phyloP scores from a whole-genome alignment of 768 basidiomycete species.

The Paxillus rubicundulus region DNA sequence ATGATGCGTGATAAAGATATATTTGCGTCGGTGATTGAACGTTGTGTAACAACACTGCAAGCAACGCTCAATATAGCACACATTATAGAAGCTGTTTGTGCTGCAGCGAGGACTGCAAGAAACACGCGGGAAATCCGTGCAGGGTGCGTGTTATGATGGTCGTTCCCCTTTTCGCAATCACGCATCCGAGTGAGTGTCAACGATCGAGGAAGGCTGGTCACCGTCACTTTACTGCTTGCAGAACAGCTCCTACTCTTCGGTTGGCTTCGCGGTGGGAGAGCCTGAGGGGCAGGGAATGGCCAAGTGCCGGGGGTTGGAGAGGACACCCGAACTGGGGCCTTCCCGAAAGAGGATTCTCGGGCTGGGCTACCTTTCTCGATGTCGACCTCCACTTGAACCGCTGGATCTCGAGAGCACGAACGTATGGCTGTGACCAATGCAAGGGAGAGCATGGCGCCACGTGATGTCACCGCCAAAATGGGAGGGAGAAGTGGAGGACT shows the following conservation, averaged over 20 bases:
- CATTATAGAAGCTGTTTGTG: slow-evolving; percentile 24
- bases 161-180: neutral
- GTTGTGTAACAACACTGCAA: slow-evolving; percentile 8
- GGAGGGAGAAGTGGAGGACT: slow-evolving; percentile 26
- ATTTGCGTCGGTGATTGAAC: neutral
- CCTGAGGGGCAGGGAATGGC: slow-evolving; percentile 34
- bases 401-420: neutral
- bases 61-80: slow-evolving; percentile 22
- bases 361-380: slow-evolving; percentile 14
- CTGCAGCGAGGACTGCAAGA: slow-evolving; percentile 12
- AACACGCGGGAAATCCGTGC: neutral
- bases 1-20: slow-evolving; percentile 8
- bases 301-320: slow-evolving; percentile 32
- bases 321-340: slow-evolving; percentile 18
- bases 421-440: slow-evolving; percentile 8
- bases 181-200: neutral
- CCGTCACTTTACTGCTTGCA: neutral
- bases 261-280: slow-evolving; percentile 16
- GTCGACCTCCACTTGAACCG: neutral
- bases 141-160: neutral
- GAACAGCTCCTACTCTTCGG: neutral
- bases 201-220: slow-evolving; percentile 3
- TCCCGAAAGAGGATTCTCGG: slow-evolving; percentile 1
- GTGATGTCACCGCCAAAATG: slow-evolving; percentile 22
- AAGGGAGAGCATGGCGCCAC: slow-evolving; percentile 18